phyloP scores from a whole-genome alignment of 192 early-diverging fungal species.

The Pilobolus umbonatus region DNA sequence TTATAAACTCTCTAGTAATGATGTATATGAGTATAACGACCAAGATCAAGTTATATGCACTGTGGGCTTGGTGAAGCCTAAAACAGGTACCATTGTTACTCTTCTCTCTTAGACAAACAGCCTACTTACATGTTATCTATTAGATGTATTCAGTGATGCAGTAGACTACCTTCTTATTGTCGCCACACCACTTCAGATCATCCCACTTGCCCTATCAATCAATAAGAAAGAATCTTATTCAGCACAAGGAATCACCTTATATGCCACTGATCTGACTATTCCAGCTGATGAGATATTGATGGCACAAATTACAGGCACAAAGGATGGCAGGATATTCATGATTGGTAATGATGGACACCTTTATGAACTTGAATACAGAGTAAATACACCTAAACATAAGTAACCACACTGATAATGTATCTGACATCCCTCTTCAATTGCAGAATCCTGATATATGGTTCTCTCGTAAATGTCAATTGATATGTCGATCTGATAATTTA shows the following conservation, averaged over 20 bases:
- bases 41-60: slow-evolving; percentile 83
- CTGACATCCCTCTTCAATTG: background rate
- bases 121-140: background rate
- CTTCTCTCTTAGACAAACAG: too few relatives aligned
- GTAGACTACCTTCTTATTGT: slow-evolving; percentile 83
- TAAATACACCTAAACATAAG: too few relatives aligned
- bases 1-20: slow-evolving; percentile 6
- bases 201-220: slow-evolving; percentile 56
- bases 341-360: slow-evolving; percentile 75
- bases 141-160: slow-evolving; percentile 71
- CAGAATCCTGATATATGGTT: background rate
- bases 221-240: slow-evolving; percentile 3
- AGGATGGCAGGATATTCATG: slow-evolving; percentile 84
- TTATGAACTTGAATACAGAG: slow-evolving; percentile 83
- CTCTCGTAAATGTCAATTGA: background rate
- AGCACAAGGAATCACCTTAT: slow-evolving; percentile 53
- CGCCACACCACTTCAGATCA: slow-evolving; percentile 86
- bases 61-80: slow-evolving; percentile 78
- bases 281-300: slow-evolving; percentile 79
- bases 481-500: too few relatives aligned
- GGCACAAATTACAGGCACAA: slow-evolving; percentile 70
- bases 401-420: background rate
- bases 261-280: slow-evolving; percentile 74
- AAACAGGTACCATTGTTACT: slow-evolving; percentile 11
- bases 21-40: slow-evolving; percentile 61